Conservation (phyloP, 768 basidiomycete species). For the Leucocoprinus leucothites region DNA sequence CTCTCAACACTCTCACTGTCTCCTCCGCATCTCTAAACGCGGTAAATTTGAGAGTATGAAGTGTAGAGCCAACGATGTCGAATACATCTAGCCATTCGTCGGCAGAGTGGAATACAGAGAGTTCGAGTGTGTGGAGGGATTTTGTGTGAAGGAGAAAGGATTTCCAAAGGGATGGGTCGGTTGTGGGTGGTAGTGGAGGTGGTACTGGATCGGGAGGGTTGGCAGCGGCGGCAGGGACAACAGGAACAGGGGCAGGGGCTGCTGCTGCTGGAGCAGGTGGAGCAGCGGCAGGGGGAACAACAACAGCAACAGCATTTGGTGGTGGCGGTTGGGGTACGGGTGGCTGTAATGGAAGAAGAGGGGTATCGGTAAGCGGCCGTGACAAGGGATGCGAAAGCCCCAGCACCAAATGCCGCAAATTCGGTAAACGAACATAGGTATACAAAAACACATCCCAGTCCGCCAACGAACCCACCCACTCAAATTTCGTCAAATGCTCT, state of each 20-base stretch:
- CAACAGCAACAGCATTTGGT: too few species aligned
- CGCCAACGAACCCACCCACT: not conserved
- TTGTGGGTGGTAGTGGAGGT: not conserved
- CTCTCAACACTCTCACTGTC: not conserved
- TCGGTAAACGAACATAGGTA: not conserved
- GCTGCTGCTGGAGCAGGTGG: too few species aligned
- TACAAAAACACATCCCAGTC: conserved; percentile 7
- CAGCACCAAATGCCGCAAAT: not conserved
- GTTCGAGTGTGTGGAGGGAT: not conserved
- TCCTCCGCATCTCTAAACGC: not conserved
- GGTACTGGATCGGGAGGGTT: not conserved
- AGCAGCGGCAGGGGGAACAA: too few species aligned
- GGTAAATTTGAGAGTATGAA: not conserved
- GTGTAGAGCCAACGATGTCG: not conserved
- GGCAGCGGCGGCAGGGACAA: too few species aligned
- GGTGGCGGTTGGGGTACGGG: too few species aligned
- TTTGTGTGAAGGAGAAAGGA: not conserved
- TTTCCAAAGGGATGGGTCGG: not conserved
- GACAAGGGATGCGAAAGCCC: conserved; percentile 2
- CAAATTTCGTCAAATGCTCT: conserved; percentile 5
- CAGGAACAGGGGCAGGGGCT: too few species aligned
- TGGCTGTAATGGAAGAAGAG: not conserved
- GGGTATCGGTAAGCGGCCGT: not conserved
- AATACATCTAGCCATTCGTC: not conserved
- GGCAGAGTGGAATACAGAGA: not conserved